phyloP scores from a whole-genome alignment of 2,329 filamentous ascomycete genomes.

The Lasiodiplodia hormozganensis region DNA sequence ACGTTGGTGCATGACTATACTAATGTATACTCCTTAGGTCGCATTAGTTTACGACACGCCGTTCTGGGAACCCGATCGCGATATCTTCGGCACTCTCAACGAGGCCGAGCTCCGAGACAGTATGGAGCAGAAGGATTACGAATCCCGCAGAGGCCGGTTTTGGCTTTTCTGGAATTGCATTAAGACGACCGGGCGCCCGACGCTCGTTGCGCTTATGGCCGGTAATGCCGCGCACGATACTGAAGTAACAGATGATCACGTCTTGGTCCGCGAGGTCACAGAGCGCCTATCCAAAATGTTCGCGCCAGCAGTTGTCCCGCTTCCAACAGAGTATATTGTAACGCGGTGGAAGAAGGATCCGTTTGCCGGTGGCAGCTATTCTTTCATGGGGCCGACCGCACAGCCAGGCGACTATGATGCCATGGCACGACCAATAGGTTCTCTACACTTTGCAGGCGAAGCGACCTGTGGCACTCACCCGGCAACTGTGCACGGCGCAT shows the following conservation, averaged over 20 bases:
- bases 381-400: constrained; percentile 85
- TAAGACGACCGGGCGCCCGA: constrained; percentile 83
- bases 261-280: constrained; percentile 81
- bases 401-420: constrained; percentile 86
- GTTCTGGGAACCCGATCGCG: constrained; percentile 88
- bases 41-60: constrained; percentile 85
- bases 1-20: neutral
- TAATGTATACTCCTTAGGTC: constrained; percentile 51
- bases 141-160: constrained; percentile 81
- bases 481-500: constrained; percentile 95
- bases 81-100: constrained; percentile 93
- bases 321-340: constrained; percentile 83
- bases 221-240: constrained; percentile 91
- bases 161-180: constrained; percentile 98
- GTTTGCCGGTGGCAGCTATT: constrained; percentile 95
- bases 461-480: constrained; percentile 96
- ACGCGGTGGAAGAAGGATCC: constrained; percentile 91
- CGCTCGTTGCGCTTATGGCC: constrained; percentile 91
- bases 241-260: constrained; percentile 76
- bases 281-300: constrained; percentile 80
- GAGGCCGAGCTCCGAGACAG: constrained; percentile 74
- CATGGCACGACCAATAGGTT: constrained; percentile 85
- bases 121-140: constrained; percentile 80
- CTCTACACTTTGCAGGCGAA: constrained; percentile 93
- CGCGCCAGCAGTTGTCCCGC: constrained; percentile 66